A percentile compares a stretch with the other conserved stretches of the same genome.
phyloP scores from a whole-genome alignment of 495 filamentous ascomycete species.

The Penicillium nucicola region DNA sequence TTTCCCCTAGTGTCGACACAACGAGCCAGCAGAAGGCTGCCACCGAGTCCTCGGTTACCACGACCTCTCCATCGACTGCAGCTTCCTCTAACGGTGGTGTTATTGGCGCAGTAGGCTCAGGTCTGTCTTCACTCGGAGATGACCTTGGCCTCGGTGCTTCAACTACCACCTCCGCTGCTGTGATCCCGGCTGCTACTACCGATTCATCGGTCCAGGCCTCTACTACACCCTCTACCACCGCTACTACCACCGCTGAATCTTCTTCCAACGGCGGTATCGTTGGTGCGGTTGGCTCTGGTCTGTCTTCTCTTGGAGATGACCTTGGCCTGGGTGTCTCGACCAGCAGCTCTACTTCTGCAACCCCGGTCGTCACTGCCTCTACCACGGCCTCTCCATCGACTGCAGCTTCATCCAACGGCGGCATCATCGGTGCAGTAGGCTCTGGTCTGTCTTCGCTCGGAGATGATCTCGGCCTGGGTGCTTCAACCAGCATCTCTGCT shows the following conservation, averaged over 20 bases:
- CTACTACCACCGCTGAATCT: slow-evolving; percentile 8
- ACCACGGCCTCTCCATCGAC: neutral
- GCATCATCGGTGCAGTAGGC: neutral
- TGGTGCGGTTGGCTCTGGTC: neutral
- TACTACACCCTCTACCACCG: slow-evolving; percentile 1
- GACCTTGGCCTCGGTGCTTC: neutral
- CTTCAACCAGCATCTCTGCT: neutral
- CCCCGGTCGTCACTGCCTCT: slow-evolving; percentile 1
- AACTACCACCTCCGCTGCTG: neutral
- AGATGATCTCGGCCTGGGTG: neutral
- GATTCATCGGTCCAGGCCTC: neutral
- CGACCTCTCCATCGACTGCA: neutral
- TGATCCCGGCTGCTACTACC: slow-evolving; percentile 4
- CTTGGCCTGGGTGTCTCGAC: neutral
- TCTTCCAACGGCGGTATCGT: neutral
- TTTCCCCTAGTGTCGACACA: slow-evolving; percentile 7
- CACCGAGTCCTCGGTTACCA: neutral
- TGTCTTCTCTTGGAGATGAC: neutral
- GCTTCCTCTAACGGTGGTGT: neutral
- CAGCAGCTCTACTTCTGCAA: neutral
- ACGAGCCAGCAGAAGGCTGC: slow-evolving; percentile 2
- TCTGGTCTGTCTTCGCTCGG: neutral
- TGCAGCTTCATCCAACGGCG: neutral
- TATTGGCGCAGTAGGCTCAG: neutral
- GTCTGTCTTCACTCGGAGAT: neutral